Base-by-base conservation (phyloP, 768 basidiomycete species). In the Leccinum truebloodii region DNA sequence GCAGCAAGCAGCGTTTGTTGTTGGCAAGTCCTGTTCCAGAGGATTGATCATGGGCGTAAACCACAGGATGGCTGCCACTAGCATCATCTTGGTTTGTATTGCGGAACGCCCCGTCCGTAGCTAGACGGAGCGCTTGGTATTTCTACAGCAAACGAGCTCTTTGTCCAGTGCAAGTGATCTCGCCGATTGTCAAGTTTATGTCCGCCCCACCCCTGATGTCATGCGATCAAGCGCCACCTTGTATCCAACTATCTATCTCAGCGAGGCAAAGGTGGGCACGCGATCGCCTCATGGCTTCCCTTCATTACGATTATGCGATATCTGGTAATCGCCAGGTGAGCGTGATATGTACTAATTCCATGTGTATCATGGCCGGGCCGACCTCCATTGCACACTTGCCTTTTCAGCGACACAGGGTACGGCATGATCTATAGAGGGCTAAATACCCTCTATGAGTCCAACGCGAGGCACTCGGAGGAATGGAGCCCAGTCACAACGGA, bases 281-380 rank as follows among this genome's bases (percentile, higher is more conserved):
- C 67, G 67, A 62, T 28, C 44, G 9, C 74, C 74, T 73, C 74
- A 65, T 73, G 74, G 48, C 32, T n/a, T 28, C 2, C 32, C 14
- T 53, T 28, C 37, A 28, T 26, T 50, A 22, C 6, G 24, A 46
- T 58, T 65, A 64, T 55, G 57, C 3, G 57, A 54, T 30, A 57
- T 72, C 59, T 52, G 55, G 65, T 5, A 63, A 54, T 30, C 60
- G 68, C 57, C 49, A 58, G 49, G 39, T 55, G 65, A n/a, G 37
- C 54, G 39, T 56, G 59, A 56, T 52, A 50, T 64, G 39, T 32
- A 39, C 50, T 13, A 26, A 55, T 41, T 59, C 55, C 44, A 4
- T 20, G 44, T 46, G 44, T 52, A 52, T 48, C 56, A 34, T 44
- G 51, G 20, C 44, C 30, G 51, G 20, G 32, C 30, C 14, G 26